Evolutionary conservation across 257 asterid species (phyloP).

Genomic region (Rhazya stricta): DNA sequence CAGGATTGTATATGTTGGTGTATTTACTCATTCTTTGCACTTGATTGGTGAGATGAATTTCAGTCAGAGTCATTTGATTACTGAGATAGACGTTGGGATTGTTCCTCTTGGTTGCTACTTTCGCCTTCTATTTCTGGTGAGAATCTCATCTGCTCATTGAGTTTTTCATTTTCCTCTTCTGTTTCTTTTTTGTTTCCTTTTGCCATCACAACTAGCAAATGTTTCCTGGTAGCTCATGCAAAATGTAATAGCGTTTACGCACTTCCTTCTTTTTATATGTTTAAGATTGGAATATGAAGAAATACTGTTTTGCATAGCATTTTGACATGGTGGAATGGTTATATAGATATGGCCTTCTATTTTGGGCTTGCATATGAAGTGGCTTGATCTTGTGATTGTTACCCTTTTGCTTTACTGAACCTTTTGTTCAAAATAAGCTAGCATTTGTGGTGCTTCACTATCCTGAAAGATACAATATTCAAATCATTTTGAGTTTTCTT

Average conservation of each 20-base stretch:
- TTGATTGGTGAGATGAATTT: constrained; percentile 20
- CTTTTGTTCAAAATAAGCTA: background rate
- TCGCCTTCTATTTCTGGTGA: constrained; percentile 22
- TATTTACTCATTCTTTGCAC: constrained; percentile 20
- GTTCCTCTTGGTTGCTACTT: constrained; percentile 20
- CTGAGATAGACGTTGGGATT: constrained; percentile 19
- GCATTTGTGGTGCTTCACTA: background rate
- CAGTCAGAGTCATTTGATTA: constrained; percentile 14
- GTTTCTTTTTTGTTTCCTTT: background rate
- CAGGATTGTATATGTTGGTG: constrained; percentile 16
- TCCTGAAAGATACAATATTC: background rate
- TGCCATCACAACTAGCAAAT: background rate
- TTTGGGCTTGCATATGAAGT: background rate
- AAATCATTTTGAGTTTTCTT: background rate
- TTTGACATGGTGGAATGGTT: background rate
- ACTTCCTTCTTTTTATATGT: background rate
- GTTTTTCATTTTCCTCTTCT: background rate
- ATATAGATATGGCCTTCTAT: background rate
- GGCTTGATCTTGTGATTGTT: background rate
- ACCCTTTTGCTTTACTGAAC: background rate
- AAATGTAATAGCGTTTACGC: background rate
- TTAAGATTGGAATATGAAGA: background rate
- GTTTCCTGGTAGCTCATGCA: background rate
- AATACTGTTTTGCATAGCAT: background rate
- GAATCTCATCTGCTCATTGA: constrained; percentile 15